Evolutionary conservation across 768 basidiomycete species (phyloP).

Genomic region (Termitomyces sp.): DNA sequence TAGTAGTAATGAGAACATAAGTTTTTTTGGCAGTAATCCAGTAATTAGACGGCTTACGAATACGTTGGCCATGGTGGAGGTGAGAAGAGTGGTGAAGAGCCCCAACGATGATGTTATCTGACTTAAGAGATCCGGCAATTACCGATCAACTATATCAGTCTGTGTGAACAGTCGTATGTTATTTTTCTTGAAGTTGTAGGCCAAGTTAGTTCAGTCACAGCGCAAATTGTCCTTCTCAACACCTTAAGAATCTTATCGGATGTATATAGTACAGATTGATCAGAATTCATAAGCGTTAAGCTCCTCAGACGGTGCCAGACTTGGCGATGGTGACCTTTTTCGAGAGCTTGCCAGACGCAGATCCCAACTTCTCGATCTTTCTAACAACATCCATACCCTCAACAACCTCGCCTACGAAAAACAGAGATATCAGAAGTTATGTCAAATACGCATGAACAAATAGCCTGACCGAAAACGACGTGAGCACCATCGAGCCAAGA

Average conservation of each 20-base stretch:
- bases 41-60: constrained; percentile 29
- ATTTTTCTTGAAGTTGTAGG: background rate
- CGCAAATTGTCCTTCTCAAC: background rate
- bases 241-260: background rate
- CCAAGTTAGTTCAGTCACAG: too few species aligned
- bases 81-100: constrained; percentile 14
- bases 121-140: constrained; percentile 18
- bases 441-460: constrained; percentile 3
- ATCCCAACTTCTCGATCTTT: constrained; percentile 40
- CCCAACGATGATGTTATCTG: constrained; percentile 16
- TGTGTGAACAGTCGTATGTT: background rate
- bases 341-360: constrained; percentile 37
- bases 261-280: constrained; percentile 1
- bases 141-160: constrained; percentile 5
- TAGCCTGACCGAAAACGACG: constrained; percentile 77
- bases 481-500: constrained; percentile 81
- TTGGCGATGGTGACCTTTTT: constrained; percentile 51
- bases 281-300: background rate
- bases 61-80: constrained; percentile 34
- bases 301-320: constrained; percentile 47
- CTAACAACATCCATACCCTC: constrained; percentile 59
- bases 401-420: constrained; percentile 56
- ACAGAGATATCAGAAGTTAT: background rate
- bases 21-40: background rate
- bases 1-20: background rate